Base-by-base conservation (phyloP, 2,329 filamentous ascomycete genomes). In the Graphilbum fragrans region DNA sequence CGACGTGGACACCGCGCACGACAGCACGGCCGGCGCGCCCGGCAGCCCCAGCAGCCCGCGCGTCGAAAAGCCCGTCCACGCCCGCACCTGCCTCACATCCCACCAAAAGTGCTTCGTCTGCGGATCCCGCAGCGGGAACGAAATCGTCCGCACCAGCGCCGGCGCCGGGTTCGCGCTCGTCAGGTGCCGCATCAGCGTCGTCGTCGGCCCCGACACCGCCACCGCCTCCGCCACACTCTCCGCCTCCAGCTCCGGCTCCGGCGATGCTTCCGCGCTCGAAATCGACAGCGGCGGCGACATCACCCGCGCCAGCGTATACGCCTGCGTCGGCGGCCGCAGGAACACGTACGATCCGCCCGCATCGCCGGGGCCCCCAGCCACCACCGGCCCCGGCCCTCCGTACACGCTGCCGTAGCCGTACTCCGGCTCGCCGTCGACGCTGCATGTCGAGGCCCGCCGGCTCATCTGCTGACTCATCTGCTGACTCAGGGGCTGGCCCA, bases 31-130 rank as follows among this genome's bases (percentile, higher is more conserved):
- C 7, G 80, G 71, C 20, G 92, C 79, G 25, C 78, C 79, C 1
- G 82, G 82, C 36, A 94, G 77, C 6, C 75, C 67, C 50, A 81
- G 70, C 56, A 95, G 80, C 43, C 80, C 77, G 41, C 70, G 60
- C 11, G 84, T 66, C 49, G 76, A 85, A 72, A 95, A 95, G 51
- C 77, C 73, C 39, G 73, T 74, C 90, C 90, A 95, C 47, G 78
- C 73, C 47, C 85, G 78, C 50, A 95, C 69, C 57, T 93, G 90
- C 51, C 90, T 83, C 44, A 94, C 74, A 55, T 96, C 90, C 84
- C 86, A 95, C 90, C 90, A 96, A 61, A 90, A 94, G 65, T 94
- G 80, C 58, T 81, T 86, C 53, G 73, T 81, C 61, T 70, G 74
- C 54, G 70, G 79, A 58, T 77, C 83, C 48, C 69, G 75, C 53